These are phyloP conservation scores for Thelephora ganbajun DNA, from an alignment of 768 basidiomycete species.

Conservation along the genomic window DNA sequence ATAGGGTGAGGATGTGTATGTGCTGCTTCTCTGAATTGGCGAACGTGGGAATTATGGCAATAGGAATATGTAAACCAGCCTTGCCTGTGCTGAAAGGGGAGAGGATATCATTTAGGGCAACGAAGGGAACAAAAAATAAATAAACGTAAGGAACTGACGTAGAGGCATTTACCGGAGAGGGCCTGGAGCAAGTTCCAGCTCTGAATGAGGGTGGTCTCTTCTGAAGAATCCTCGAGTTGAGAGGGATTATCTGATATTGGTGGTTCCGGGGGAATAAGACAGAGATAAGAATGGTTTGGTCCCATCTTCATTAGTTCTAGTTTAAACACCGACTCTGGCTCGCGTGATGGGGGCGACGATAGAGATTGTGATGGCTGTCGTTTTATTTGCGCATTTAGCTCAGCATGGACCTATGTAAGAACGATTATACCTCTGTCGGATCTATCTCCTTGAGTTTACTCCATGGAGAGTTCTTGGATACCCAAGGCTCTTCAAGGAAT, in stretches of 20 bases:
- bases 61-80: constrained; percentile 97
- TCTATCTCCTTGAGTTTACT: constrained; percentile 45
- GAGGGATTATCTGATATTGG: constrained; percentile 11
- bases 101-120: constrained; percentile 7
- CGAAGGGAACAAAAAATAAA: constrained; percentile 16
- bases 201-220: constrained; percentile 52
- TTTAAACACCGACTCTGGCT: constrained; percentile 23
- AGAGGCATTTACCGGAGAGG: constrained; percentile 69
- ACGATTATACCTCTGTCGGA: constrained; percentile 19
- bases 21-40: constrained; percentile 83
- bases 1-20: constrained; percentile 49
- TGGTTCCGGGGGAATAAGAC: constrained; percentile 58
- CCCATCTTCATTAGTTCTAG: constrained; percentile 71
- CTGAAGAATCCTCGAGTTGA: constrained; percentile 17
- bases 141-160: constrained; percentile 47
- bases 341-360: neutral
- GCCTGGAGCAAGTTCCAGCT: constrained; percentile 78
- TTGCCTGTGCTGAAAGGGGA: constrained; percentile 53
- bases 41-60: constrained; percentile 88
- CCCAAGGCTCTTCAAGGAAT: constrained; percentile 58
- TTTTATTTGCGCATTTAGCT: too few species aligned
- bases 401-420: neutral
- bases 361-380: neutral
- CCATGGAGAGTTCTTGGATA: constrained; percentile 21
- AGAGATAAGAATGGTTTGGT: constrained; percentile 54